Evolutionary conservation across 495 filamentous ascomycete species (phyloP).

Genomic region (Xylaria curta): DNA sequence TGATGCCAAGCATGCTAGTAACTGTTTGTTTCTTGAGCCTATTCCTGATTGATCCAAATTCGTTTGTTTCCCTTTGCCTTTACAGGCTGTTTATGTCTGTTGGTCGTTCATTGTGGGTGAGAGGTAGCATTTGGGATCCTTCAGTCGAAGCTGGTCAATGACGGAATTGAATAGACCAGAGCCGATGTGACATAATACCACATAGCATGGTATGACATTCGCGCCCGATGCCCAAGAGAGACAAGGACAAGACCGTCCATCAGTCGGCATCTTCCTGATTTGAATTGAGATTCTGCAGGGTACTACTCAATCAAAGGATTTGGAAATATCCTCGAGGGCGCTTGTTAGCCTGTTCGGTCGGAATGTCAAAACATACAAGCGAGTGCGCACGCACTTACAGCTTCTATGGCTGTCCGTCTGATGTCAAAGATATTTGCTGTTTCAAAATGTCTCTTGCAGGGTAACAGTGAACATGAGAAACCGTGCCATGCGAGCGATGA

Average conservation of each 20-base stretch:
- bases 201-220: not conserved
- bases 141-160: not conserved
- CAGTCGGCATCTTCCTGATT: not conserved
- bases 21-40: not conserved
- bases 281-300: not conserved
- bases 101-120: not conserved
- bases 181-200: slow-evolving; percentile 8
- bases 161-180: not conserved
- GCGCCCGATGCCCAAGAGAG: not conserved
- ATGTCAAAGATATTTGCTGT: not conserved
- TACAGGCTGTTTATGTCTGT: not conserved
- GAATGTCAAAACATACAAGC: not conserved
- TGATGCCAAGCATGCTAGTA: slow-evolving; percentile 12
- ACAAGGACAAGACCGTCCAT: not conserved
- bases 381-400: not conserved
- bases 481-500: not conserved
- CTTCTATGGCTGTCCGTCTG: not conserved
- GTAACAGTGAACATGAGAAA: slow-evolving; percentile 7
- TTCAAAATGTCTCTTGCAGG: slow-evolving; percentile 17
- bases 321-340: slow-evolving; percentile 1
- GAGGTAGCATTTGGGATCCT: slow-evolving; percentile 10
- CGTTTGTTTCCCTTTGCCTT: not conserved
- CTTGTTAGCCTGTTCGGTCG: slow-evolving; percentile 3
- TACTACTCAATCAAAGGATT: not conserved
- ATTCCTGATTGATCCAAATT: not conserved